Evolutionary conservation across 2,329 filamentous ascomycete species (phyloP), one percentile per base, ranked within the genome.

Genomic region (Orbilia quercus): DNA sequence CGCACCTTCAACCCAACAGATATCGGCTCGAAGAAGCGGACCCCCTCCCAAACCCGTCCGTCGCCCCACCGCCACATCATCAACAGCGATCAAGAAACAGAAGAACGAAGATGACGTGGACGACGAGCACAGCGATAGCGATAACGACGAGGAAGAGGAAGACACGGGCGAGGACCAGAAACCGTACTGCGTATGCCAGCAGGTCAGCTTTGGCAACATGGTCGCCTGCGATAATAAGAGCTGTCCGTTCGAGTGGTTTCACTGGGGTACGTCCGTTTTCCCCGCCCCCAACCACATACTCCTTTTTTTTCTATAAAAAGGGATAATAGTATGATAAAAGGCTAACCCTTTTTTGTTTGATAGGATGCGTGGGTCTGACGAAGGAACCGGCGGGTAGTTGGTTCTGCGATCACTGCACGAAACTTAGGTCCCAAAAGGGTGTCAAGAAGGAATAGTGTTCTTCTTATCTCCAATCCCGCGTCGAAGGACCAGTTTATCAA

Each of bases 141-240:
- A 72, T 16, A 72, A 72, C 45, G 67, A 72, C 59, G 84, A 88
- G 76, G 87, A 87, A 77, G 88, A 90, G 31, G 90, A 92, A 55
- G 90, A 91, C 66, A 89, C 89, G 45, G 88, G 88, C 60, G 89
- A 90, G 75, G 90, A 92, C 81, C 89, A 90, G 79, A 91, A 82
- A 67, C 84, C 91, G 80, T 95, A 95, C 81, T 95, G 91, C 81
- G 84, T 89, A 31, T 95, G 91, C 80, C 89, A 93, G 80, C 90
- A 90, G 77, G 89, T 93, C 75, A 92, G 90, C 81, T 92, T 91
- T 79, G 91, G 91, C 74, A 90, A 94, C 79, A 95, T 95, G 91
- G 91, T 95, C 75, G 91, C 90, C 31, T 95, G 91, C 82, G 91
- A 95, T 82, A 94, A 95, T 80, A 88, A 90, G 72, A 85, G 89